Evolutionary conservation across 225 moss, liverwort and hornwort species (phyloP), one percentile per base, ranked within the genome.

Genomic region (Polytrichum formosum): DNA sequence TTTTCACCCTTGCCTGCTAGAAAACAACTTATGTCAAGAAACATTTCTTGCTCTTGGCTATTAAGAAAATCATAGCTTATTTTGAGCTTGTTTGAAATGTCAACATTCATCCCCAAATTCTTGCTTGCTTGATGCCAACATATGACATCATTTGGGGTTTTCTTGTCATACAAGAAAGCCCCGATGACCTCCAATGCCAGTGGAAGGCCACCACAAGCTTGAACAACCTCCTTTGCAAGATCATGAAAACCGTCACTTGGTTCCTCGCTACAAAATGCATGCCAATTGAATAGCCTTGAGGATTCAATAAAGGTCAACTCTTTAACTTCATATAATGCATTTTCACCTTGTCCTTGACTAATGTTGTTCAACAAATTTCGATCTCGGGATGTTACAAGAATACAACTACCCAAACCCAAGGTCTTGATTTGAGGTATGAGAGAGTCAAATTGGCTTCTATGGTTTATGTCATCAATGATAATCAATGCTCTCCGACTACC

Each of bases 1-100:
- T 72, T 22, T 31, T 55, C 0, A 8, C 5, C 31, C 67, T 61
- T 61, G 2, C 72, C 72, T 30, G 72, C 63, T 29, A 77, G 0
- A 26, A 77, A 33, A 66, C 76, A 76, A 0, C 66, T 71, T 10
- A 76, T 71, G 18, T 71, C 58, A 25, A 26, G 65, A 20, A 76
- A 76, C 71, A 76, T 76, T 0, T 23, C 66, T 2, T 29, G 59
- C 23, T 70, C 76, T 54, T 59, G 17, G 0, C 58, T 21, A 10
- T 22, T 66, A 71, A 65, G 59, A 20, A 6, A 20, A 4, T 69
- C 25, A 1, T 75, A 69, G 18, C 75, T 69, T 25, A 75, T 69
- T 33, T 53, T 69, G 5, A 75, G 22, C 63, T 70, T 69, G 4
- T 54, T 64, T 18, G 64, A 64, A 75, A 75, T 75, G 55, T 75